phyloP scores from a whole-genome alignment of 2,329 filamentous ascomycete genomes.

The Microsporum ferrugineum region DNA sequence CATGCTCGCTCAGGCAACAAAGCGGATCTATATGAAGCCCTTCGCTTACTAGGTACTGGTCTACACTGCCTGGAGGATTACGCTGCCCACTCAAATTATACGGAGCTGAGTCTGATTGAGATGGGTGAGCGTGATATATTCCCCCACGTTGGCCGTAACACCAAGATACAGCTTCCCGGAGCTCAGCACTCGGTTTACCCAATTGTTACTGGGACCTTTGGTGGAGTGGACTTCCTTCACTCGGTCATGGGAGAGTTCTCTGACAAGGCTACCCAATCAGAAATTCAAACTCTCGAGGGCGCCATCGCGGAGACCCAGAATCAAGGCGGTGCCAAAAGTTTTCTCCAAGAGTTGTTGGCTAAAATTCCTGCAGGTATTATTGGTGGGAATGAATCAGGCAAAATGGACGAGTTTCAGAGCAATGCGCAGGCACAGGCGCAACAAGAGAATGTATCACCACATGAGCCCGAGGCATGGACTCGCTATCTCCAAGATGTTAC shows the following conservation, averaged over 20 bases:
- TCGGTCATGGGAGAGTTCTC: slow-evolving; percentile 69
- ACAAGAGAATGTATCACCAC: slow-evolving; percentile 61
- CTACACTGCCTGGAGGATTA: slow-evolving; percentile 88
- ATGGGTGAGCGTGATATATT: slow-evolving; percentile 71
- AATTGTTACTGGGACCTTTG: slow-evolving; percentile 81
- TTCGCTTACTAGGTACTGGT: slow-evolving; percentile 75
- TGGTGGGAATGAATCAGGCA: slow-evolving; percentile 58
- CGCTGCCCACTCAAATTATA: slow-evolving; percentile 88
- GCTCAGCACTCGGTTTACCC: slow-evolving; percentile 60
- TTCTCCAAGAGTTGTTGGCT: slow-evolving; percentile 67
- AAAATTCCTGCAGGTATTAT: slow-evolving; percentile 74
- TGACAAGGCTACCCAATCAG: slow-evolving; percentile 83
- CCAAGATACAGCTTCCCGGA: slow-evolving; percentile 58
- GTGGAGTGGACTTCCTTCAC: slow-evolving; percentile 87
- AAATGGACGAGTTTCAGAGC: slow-evolving; percentile 67
- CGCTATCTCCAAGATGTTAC: slow-evolving; percentile 62
- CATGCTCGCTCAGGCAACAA: slow-evolving; percentile 57
- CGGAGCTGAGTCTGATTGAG: slow-evolving; percentile 76
- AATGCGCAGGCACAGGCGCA: slow-evolving; percentile 64
- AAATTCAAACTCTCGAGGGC: slow-evolving; percentile 80
- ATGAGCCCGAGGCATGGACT: slow-evolving; percentile 74
- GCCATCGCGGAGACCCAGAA: slow-evolving; percentile 55
- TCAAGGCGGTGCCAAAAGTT: slow-evolving; percentile 54
- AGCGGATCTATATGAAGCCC: slow-evolving; percentile 73
- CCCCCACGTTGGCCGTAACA: slow-evolving; percentile 69